A percentile compares a stretch with the other conserved stretches of the same genome.
Evolutionary conservation across 352 stramenopile species (phyloP).

Genomic region (Pythium dissotocum): DNA sequence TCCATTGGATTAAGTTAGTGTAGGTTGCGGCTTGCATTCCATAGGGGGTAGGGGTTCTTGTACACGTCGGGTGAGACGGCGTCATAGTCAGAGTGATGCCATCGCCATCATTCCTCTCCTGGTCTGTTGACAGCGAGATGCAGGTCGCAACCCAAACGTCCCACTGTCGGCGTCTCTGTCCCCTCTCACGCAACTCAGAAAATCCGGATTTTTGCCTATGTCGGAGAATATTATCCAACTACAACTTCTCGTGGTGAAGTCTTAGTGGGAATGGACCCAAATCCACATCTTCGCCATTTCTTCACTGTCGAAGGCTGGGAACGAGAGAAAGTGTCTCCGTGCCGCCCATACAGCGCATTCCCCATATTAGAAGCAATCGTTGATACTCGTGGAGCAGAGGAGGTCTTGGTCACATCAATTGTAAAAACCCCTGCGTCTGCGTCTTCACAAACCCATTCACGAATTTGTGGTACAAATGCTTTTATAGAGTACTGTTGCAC

Average conservation of each 20-base stretch:
- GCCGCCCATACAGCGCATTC: too few species aligned
- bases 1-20: constrained; percentile 6
- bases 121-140: not conserved
- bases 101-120: constrained; percentile 1
- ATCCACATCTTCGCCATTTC: too few species aligned
- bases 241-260: too few species aligned
- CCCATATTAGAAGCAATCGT: too few species aligned
- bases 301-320: too few species aligned
- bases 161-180: constrained; percentile 19
- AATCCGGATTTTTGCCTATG: not conserved
- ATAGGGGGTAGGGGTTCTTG: not conserved
- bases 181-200: constrained; percentile 13
- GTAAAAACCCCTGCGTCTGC: too few species aligned
- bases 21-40: not conserved
- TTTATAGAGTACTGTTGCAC: not conserved
- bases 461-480: not conserved
- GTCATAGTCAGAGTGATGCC: constrained; percentile 10
- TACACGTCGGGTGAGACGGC: not conserved
- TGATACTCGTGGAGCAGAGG: too few species aligned
- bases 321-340: too few species aligned
- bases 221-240: not conserved
- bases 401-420: too few species aligned
- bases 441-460: too few species aligned
- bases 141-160: constrained; percentile 10
- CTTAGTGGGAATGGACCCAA: too few species aligned